Evolutionary conservation across 352 stramenopile species (phyloP).

Genomic region (Phytophthora megakarya): DNA sequence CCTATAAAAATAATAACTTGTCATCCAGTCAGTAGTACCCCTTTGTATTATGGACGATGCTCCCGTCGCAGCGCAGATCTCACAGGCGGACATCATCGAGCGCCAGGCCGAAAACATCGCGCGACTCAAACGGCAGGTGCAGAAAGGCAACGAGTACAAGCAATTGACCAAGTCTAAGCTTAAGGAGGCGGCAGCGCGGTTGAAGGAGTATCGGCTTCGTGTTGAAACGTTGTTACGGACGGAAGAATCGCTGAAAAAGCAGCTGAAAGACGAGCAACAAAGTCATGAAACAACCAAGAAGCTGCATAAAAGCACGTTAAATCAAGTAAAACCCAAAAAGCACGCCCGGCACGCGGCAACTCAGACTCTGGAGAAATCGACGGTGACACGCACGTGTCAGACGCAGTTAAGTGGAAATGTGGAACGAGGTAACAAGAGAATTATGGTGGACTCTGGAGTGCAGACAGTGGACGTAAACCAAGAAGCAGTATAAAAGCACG

Average conservation of each 20-base stretch:
- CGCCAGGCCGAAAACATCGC: constrained; percentile 61
- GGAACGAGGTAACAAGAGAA: constrained; percentile 14
- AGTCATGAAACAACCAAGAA: constrained; percentile 18
- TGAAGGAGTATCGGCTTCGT: constrained; percentile 65
- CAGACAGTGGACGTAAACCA: constrained; percentile 32
- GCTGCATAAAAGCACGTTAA: constrained; percentile 12
- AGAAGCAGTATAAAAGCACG: constrained; percentile 16
- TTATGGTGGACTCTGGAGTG: constrained; percentile 2
- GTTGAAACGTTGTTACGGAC: constrained; percentile 55
- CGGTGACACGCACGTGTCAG: constrained; percentile 24
- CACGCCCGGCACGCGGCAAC: constrained; percentile 8
- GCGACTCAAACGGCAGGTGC: constrained; percentile 45
- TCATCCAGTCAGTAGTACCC: neutral
- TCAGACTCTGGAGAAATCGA: constrained; percentile 22
- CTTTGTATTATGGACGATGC: constrained; percentile 31
- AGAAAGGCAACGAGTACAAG: constrained; percentile 54
- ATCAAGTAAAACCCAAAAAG: constrained; percentile 22
- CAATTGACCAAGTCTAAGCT: constrained; percentile 65
- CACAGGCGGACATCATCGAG: constrained; percentile 76
- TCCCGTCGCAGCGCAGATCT: constrained; percentile 48
- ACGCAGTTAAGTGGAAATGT: constrained; percentile 30
- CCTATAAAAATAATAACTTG: constrained; percentile 23
- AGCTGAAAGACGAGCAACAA: constrained; percentile 8
- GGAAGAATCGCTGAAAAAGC: constrained; percentile 34
- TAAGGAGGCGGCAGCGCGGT: constrained; percentile 61